Base-by-base conservation (phyloP, 257 asterid genomes). In the Gentiana dahurica region DNA sequence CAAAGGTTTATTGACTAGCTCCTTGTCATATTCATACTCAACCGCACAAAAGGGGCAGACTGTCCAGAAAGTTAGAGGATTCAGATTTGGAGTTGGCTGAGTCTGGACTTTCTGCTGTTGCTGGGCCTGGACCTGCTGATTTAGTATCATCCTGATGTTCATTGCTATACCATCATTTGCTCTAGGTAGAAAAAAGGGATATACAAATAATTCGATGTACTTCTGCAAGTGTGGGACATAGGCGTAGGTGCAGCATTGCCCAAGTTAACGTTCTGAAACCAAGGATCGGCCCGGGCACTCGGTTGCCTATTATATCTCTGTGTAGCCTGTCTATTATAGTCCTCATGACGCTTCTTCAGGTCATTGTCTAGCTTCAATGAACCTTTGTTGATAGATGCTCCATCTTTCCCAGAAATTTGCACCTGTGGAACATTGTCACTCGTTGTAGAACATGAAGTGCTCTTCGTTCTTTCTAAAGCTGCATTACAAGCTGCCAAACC, bases 401-500 rank as follows among this genome's bases (percentile, higher is more conserved):
- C 75, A 51, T 60, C 69, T 63, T 65, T 71, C 43, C 52, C 70
- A 63, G 64, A 34, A 53, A 58, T 59, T 57, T 15, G 73, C 62
- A 59, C 73, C 49, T 73, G 75, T 62, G 68, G 73, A 68, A 73
- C 71, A 62, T 62, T 59, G 45, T 70, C 75, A 55, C 72, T 58
- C 60, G 55, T 51, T 24, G 24, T 24, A 57, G 80, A 59, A 53
- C 63, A 45, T 38, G 60, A 57, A 62, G 46, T 65, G 50, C 56
- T 53, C 32, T 55, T 75, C 12, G 71, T 62, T 59, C 77, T 79
- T 73, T 59, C 64, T 34, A 70, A 50, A 24, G 24, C 24, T 36
- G 68, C 58, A 43, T 49, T 62, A 57, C 53, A 66, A 62, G 97
- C 94, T 24, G 84, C 88, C 72, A 85, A 75, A 67, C 98, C 98